phyloP scores from a whole-genome alignment of 768 basidiomycete species.

The Hygrophorus russula region DNA sequence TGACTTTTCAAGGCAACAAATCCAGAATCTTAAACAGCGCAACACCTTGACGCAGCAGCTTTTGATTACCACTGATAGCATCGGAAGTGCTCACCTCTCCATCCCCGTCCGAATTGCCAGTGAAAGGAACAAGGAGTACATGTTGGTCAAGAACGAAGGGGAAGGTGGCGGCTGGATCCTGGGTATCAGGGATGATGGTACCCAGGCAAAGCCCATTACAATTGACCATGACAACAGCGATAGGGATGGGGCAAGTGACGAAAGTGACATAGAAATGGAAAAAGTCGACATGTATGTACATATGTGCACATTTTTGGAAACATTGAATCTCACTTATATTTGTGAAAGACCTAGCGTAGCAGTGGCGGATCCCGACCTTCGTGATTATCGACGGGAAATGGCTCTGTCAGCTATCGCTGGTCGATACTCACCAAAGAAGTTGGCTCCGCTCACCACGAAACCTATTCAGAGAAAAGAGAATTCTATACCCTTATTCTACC shows the following conservation, averaged over 20 bases:
- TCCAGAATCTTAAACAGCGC: conserved; percentile 78
- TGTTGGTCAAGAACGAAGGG: conserved; percentile 88
- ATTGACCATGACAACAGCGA: conserved; percentile 54
- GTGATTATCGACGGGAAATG: conserved; percentile 47
- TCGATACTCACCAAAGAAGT: conserved; percentile 32
- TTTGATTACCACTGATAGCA: conserved; percentile 81
- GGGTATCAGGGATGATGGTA: conserved; percentile 83
- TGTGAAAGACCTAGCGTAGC: conserved; percentile 21
- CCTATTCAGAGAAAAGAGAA: conserved; percentile 23
- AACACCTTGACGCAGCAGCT: conserved; percentile 91
- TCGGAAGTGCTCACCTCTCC: conserved; percentile 79
- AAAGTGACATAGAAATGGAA: conserved; percentile 61
- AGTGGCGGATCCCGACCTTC: conserved; percentile 47
- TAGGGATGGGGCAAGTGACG: conserved; percentile 26
- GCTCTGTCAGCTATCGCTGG: conserved; percentile 49
- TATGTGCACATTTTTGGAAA: background rate
- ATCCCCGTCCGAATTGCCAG: conserved; percentile 94
- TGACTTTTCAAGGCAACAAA: conserved; percentile 96
- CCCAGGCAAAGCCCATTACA: conserved; percentile 73
- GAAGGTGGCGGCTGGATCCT: conserved; percentile 88
- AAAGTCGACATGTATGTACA: conserved; percentile 57
- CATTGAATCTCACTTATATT: background rate
- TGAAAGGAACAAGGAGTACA: conserved; percentile 88
- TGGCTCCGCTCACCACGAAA: conserved; percentile 18
- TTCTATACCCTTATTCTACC: conserved; percentile 39